Evolutionary conservation across 192 early-diverging fungal species (phyloP).

Genomic region (Backusella parvicylindrica): DNA sequence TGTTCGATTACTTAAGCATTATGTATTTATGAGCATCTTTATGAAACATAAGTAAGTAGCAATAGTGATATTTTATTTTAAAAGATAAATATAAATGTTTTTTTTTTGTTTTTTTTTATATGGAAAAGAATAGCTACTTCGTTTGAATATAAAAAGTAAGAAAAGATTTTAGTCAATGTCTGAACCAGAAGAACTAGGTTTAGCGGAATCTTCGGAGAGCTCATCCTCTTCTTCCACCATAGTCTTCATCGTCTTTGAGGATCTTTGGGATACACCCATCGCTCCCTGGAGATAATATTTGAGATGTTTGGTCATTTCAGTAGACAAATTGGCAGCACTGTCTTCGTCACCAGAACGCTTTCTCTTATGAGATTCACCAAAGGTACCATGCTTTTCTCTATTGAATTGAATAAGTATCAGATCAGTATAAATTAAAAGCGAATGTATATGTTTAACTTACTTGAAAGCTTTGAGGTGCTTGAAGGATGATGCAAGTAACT

Average conservation of each 20-base stretch:
- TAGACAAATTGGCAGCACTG: not conserved
- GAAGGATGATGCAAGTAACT: not conserved
- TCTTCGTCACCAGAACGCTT: not conserved
- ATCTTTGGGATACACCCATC: not conserved
- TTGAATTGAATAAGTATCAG: too few species aligned
- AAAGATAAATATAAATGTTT: too few species aligned
- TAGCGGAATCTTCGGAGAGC: not conserved
- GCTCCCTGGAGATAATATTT: not conserved
- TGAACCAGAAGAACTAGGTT: not conserved
- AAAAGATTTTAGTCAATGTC: not conserved
- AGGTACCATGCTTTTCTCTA: not conserved
- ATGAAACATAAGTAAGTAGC: too few species aligned
- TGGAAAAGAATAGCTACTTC: not conserved
- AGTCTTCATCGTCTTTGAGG: not conserved
- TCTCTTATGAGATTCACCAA: not conserved
- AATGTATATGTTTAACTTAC: not conserved
- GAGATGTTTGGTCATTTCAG: not conserved
- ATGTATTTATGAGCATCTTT: too few species aligned
- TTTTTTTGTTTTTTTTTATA: not conserved
- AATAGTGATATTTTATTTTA: too few species aligned
- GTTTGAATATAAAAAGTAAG: too few species aligned
- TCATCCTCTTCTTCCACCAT: not conserved
- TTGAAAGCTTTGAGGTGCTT: not conserved
- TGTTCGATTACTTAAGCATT: too few species aligned
- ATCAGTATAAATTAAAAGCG: too few species aligned